Conservation (phyloP, 257 asterid genomes). For the Solanum sejunctum region DNA sequence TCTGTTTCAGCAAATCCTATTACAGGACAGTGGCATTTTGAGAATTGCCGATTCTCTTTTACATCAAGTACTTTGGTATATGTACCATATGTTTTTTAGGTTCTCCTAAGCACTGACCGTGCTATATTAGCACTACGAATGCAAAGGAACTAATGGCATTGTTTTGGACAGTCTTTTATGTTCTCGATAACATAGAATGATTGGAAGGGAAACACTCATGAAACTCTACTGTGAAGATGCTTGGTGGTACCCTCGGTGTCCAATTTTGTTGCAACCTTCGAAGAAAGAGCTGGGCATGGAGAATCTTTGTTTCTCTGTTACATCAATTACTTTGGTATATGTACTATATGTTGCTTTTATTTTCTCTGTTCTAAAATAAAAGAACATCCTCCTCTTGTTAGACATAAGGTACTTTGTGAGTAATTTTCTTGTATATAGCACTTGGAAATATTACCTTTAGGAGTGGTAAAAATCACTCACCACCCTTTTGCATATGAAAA, state of each 20-base stretch:
- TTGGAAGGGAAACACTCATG: not conserved
- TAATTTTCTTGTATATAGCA: not conserved
- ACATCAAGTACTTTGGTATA: not conserved
- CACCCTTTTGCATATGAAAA: not conserved
- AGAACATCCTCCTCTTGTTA: not conserved
- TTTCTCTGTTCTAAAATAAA: not conserved
- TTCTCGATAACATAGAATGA: not conserved
- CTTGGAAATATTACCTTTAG: not conserved
- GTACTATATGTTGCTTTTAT: no score
- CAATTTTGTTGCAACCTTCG: not conserved
- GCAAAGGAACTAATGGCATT: not conserved
- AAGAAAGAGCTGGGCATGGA: not conserved
- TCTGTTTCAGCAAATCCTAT: not conserved
- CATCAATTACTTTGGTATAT: no score
- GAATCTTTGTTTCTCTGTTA: not conserved
- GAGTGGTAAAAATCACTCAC: not conserved
- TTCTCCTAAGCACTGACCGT: not conserved
- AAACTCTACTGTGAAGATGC: not conserved
- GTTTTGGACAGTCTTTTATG: not conserved
- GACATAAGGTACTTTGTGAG: not conserved
- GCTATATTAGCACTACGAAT: not conserved
- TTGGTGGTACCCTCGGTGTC: not conserved
- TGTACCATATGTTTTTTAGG: not conserved
- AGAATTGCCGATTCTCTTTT: not conserved
- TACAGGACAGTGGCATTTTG: not conserved